Evolutionary conservation across 805 yeast species (phyloP).

Genomic region (Wickerhamomyces pijperi): DNA sequence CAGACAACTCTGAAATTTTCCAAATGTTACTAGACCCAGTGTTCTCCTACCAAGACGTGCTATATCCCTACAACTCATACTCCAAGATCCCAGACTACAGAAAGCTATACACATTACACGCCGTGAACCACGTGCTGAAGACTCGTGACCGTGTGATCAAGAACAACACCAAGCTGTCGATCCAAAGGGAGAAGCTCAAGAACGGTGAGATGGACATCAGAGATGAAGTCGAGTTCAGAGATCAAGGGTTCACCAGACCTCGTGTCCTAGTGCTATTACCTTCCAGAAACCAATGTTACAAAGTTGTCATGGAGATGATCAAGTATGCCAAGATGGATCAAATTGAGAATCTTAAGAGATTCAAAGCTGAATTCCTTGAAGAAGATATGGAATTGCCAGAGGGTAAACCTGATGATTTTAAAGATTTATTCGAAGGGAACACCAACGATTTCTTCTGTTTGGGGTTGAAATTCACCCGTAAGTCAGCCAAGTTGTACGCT

Average conservation of each 20-base stretch:
- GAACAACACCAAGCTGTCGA: conserved; percentile 50
- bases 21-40: conserved; percentile 47
- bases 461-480: conserved; percentile 86
- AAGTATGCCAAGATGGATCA: conserved; percentile 57
- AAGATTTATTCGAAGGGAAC: conserved; percentile 73
- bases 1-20: conserved; percentile 33
- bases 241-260: conserved; percentile 94
- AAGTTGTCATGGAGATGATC: conserved; percentile 52
- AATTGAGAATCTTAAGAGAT: conserved; percentile 71
- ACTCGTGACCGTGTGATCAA: conserved; percentile 79
- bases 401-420: conserved; percentile 75
- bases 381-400: conserved; percentile 29
- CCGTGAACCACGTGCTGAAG: conserved; percentile 72
- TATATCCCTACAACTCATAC: conserved; percentile 42
- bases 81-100: conserved; percentile 43
- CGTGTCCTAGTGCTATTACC: conserved; percentile 77
- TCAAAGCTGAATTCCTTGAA: conserved; percentile 56
- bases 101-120: conserved; percentile 58
- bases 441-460: conserved; percentile 84
- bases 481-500: conserved; percentile 73
- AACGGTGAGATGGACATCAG: conserved; percentile 24
- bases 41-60: conserved; percentile 62
- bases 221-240: conserved; percentile 56
- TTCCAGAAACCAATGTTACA: conserved; percentile 68
- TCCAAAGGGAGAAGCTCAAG: conserved; percentile 29